Conservation (phyloP, 192 early-diverging fungal genomes). For the Spizellomyces punctatus region DNA sequence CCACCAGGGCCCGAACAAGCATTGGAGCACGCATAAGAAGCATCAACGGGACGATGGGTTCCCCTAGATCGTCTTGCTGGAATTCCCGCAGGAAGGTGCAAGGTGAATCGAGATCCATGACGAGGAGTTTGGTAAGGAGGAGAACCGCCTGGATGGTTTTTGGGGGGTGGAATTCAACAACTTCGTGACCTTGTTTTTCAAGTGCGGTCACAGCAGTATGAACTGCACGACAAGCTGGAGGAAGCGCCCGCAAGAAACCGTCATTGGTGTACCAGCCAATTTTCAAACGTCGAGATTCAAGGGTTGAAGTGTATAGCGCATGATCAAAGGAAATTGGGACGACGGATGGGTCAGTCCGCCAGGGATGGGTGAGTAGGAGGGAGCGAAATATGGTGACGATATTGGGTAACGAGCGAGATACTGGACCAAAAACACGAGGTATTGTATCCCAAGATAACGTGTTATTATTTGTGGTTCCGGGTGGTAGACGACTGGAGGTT, state of each 20-base stretch:
- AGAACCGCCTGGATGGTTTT: not conserved
- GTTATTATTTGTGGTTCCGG: not conserved
- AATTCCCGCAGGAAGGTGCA: not conserved
- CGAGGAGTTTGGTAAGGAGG: slow-evolving; percentile 8
- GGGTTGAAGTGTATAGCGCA: slow-evolving; percentile 3
- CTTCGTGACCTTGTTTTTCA: slow-evolving; percentile 5
- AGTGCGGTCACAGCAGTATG: not conserved
- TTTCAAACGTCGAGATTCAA: not conserved
- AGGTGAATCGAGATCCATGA: not conserved
- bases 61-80: not conserved
- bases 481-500: slow-evolving; percentile 11
- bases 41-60: not conserved
- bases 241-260: not conserved
- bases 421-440: not conserved
- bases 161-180: slow-evolving; percentile 3
- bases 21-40: not conserved
- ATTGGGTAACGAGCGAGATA: not conserved
- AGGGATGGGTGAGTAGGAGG: not conserved
- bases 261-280: not conserved
- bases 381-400: not conserved
- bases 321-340: slow-evolving; percentile 12
- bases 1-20: not conserved
- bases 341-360: not conserved
- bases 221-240: slow-evolving; percentile 1
- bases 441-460: not conserved